A percentile compares a stretch with the other conserved stretches of the same genome.
These are phyloP conservation scores for Amaranthus cruentus DNA, from an alignment of 148 eudicot genomes.

Conservation along the genomic window DNA sequence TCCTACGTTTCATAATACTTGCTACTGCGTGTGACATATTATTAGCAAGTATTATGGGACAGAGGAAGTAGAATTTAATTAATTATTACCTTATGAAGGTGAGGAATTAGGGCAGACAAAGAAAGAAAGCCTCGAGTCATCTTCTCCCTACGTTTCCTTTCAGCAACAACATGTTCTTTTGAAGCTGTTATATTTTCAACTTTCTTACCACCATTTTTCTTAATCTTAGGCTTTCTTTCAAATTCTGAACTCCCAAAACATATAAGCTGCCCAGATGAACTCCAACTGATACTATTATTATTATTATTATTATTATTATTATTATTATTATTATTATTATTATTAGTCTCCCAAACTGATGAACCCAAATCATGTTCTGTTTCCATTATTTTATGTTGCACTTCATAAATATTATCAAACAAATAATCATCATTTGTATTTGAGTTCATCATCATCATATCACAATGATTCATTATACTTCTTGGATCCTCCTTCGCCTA, in stretches of 20 bases:
- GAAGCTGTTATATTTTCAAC: slow-evolving; percentile 4
- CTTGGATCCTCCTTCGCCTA: slow-evolving; percentile 25
- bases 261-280: slow-evolving; percentile 8
- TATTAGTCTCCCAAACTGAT: neutral
- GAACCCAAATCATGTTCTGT: neutral
- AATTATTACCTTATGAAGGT: slow-evolving; percentile 29
- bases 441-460: slow-evolving; percentile 12
- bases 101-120: slow-evolving; percentile 50
- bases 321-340: neutral
- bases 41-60: too few relatives aligned
- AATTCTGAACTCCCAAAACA: slow-evolving; percentile 18
- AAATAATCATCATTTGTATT: slow-evolving; percentile 4
- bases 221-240: neutral
- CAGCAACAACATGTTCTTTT: slow-evolving; percentile 47
- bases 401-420: slow-evolving; percentile 1
- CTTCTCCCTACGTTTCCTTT: slow-evolving; percentile 52
- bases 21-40: too few relatives aligned
- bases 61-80: too few relatives aligned
- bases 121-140: slow-evolving; percentile 40
- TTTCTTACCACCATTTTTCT: neutral
- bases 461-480: slow-evolving; percentile 11
- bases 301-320: neutral
- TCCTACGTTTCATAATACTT: too few relatives aligned
- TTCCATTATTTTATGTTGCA: neutral
- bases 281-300: slow-evolving; percentile 2